Evolutionary conservation across 2,329 filamentous ascomycete genomes (phyloP), one percentile per base, ranked within the genome.

Genomic region (Fusarium proliferatum): DNA sequence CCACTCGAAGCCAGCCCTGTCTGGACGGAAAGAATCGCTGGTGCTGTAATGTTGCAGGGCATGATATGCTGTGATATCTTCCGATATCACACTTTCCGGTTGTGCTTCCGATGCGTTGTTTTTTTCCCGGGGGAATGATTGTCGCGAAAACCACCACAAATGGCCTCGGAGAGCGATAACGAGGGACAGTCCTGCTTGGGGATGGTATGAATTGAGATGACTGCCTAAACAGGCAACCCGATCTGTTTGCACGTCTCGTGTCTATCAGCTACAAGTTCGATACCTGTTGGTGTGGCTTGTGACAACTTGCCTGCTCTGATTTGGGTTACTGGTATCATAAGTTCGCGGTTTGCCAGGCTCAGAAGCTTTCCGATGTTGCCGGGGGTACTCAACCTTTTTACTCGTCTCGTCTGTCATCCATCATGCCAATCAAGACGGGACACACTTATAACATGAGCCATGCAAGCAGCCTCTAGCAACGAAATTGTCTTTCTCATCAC

Each of bases 371-470:
- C 53, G 48, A 7, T 36, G 48, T 15, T 46, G 30, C 48, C 63
- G 42, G n/a, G 3, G 19, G 36, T 34, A 39, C 56, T 60, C 34
- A 43, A 48, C 41, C 21, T 19, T 62, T 52, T 33, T 39, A 46
- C 66, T 72, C 52, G n/a, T 58, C 52, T 57, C 61, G 57, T 58
- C 56, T 62, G 71, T 59, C 46, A 49, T 33, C n/a, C 23, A 36
- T 36, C 49, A 59, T 62, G 55, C 76, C 71, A 75, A 76, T 69
- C 75, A 74, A 45, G 51, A 52, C 62, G 21, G 21, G 53, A 67
- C 60, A 73, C 66, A 39, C 61, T 69, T 42, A 21, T 42, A 21
- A 39, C 48, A 41, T 19, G 26, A 64, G 33, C n/a, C 51, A 65
- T 61, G 42, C 21, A 46, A 38, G 21, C 16, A 34, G 30, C 38